Base-by-base conservation (phyloP, 2,329 filamentous ascomycete species). In the Ophiostoma fasciatum region DNA sequence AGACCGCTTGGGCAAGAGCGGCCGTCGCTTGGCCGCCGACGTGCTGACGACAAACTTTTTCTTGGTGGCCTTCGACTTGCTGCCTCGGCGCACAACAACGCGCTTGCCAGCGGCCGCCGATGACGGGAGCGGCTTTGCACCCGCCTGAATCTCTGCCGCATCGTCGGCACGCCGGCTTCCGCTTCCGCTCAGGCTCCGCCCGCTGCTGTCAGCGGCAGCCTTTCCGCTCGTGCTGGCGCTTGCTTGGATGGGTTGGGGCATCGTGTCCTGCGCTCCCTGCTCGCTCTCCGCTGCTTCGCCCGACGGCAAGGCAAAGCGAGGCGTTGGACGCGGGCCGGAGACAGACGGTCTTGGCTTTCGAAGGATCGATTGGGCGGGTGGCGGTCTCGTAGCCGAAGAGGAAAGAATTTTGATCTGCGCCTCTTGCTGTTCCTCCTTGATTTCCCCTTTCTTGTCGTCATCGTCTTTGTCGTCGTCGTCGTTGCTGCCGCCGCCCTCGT, bases 291-390 rank as follows among this genome's bases (percentile, higher is more conserved):
- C 66, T 21, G 58, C 60, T 18, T 32, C 13, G 4, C 28, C 31
- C 22, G 62, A 62, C 2, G 71, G 70, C 13, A 68, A 68, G 7
- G 66, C 62, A 45, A 76, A 75, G n/a, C 70, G 66, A 36, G 71
- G 70, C 8, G 69, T 74, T n/a, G 68, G 70, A 15, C 66, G 61
- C 11, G 68, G 64, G 5, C 68, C 67, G 13, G 61, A 63, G 15
- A 38, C 19, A 3, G 37, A 43, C 10, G 39, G 35, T 46, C 67
- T 61, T 30, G 62, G 55, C 51, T 75, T 76, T 49, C 74, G 75
- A 40, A 76, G 48, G 36, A 76, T 77, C 1, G 72, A 70, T 45
- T 71, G 68, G 4, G 61, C 49, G 25, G 62, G 65, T 5, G 64
- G 60, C 7, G 63, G 59, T 38, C 62, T 61, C 12, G 61, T 57